Base-by-base conservation (phyloP, 1,284 basidiomycete genomes). In the Sparassis latifolia region DNA sequence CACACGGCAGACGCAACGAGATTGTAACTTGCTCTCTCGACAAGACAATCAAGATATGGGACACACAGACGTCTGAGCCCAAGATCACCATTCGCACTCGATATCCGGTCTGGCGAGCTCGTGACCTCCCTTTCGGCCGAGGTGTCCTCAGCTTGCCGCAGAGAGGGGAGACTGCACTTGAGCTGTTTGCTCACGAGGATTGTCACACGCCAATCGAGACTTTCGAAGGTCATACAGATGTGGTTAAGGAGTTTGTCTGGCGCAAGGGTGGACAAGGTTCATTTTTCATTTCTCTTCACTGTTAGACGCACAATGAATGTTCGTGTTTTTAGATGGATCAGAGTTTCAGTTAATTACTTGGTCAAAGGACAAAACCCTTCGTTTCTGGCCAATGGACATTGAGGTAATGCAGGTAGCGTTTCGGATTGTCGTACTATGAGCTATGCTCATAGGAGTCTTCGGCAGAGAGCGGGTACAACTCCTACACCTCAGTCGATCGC, bases 231-330 rank as follows among this genome's bases (percentile, higher is more conserved):
- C 93, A 97, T 65, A 79, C 82, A 0, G 94, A 97, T 61, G 90
- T 94, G 3, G 96, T 98, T 37, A 97, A 97, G 62, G 96, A 99
- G 69, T 99, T 97, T 62, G 94, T 99, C 2, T 98, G 97, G 94
- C 75, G 97, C 52, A 82, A 79, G 57, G 79, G 80, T 10, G 75
- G 72, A 27, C 61, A 69, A 56, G 79, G 82, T 84, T 35, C 37
- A 73, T 42, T 20, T 20, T 20, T 20, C 20, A 20, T 73, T 72
- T 20, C 20, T 20, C 20, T 20, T 20, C 20, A 20, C 20, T 20
- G 20, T 20, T 20, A 20, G 20, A 20, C 0, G 27, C 28, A 30
- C 2, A 69, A 76, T 38, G 52, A 69, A 76, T 38, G 53, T 58
- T 2, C 54, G 35, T 45, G 3, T 12, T 2, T 45, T 29, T 60